These are phyloP conservation scores for Aspergillus pseudotamarii DNA, from an alignment of 2,329 filamentous ascomycete species.

Conservation along the genomic window DNA sequence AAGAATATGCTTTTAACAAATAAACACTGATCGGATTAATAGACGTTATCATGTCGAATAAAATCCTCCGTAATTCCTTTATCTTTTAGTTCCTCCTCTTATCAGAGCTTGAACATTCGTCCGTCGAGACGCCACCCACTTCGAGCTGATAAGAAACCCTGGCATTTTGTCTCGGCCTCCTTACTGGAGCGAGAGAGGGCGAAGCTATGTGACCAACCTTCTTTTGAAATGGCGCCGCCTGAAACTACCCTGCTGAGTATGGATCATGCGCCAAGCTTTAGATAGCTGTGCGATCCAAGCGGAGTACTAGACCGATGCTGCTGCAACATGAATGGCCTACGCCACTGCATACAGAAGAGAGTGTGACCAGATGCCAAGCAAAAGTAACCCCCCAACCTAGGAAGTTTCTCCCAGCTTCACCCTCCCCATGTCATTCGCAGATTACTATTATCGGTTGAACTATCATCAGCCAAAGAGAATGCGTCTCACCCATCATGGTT, in stretches of 20 bases:
- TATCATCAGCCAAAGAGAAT: conserved; percentile 1
- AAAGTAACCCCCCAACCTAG: not conserved
- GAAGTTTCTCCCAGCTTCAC: not conserved
- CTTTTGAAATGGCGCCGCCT: conserved; percentile 22
- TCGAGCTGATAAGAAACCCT: not conserved
- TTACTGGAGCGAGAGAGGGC: not conserved
- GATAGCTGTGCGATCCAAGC: not conserved
- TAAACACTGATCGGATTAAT: not conserved
- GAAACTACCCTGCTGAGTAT: conserved; percentile 30
- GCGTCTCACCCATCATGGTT: not conserved
- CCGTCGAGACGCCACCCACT: conserved; percentile 1
- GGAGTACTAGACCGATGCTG: conserved; percentile 8
- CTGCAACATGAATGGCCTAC: conserved; percentile 10
- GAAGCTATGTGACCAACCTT: not conserved
- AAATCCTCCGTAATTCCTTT: not conserved
- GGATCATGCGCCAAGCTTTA: conserved; percentile 22
- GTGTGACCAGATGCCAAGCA: conserved; percentile 1
- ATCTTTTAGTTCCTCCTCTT: not conserved
- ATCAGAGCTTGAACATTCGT: not conserved
- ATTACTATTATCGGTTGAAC: not conserved
- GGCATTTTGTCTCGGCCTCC: not conserved
- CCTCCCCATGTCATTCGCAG: not conserved
- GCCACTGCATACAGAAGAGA: not conserved
- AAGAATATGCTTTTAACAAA: too few species aligned
- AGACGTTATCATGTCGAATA: conserved; percentile 3